Evolutionary conservation across 495 filamentous ascomycete genomes (phyloP).

Genomic region (Penicillium soppii): DNA sequence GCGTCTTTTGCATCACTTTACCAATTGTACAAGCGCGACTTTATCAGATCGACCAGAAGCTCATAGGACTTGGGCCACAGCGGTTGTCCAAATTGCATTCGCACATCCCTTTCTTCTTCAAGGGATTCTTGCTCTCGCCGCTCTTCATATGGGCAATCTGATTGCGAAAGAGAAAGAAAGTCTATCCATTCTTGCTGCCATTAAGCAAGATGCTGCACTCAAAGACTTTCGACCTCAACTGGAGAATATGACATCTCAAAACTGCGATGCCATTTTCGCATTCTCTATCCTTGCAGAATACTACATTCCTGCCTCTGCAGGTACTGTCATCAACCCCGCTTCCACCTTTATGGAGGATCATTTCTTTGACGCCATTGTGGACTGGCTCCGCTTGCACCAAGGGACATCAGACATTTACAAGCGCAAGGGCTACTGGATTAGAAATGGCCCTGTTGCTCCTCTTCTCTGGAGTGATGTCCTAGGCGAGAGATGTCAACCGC

Average conservation of each 20-base stretch:
- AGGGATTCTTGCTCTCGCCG: not conserved
- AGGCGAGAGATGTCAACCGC: not conserved
- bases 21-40: not conserved
- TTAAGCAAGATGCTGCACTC: not conserved
- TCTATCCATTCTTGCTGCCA: not conserved
- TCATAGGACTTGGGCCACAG: not conserved
- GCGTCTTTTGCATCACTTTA: not conserved
- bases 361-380: not conserved
- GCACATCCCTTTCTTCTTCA: not conserved
- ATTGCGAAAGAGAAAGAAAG: not conserved
- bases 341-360: not conserved
- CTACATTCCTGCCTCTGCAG: slow-evolving; percentile 1
- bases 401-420: not conserved
- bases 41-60: not conserved
- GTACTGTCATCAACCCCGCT: not conserved
- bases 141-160: not conserved
- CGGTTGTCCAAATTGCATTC: not conserved
- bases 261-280: not conserved
- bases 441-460: slow-evolving; percentile 1
- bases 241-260: not conserved
- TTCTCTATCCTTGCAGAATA: not conserved
- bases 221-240: not conserved
- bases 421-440: not conserved
- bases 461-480: slow-evolving; percentile 1
- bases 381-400: not conserved